Evolutionary conservation across 768 basidiomycete genomes (phyloP), one percentile per base, ranked within the genome.

Genomic region (Phanerochaete carnosa): DNA sequence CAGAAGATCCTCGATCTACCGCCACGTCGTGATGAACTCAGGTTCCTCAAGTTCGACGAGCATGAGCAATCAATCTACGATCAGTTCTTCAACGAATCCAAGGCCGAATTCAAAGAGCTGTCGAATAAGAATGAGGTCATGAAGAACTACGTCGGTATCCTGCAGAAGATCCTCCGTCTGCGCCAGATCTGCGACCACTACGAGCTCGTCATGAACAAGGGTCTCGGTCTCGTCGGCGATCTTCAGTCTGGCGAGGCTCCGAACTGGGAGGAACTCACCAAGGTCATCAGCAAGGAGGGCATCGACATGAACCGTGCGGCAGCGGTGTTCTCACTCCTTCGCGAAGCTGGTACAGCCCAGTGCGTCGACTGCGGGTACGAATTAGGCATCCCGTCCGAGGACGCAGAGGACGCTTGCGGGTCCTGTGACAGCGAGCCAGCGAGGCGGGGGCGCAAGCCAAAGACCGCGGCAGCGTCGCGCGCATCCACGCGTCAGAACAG

Each of bases 181-280:
- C 90, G 97, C 57, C 96, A 98, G 77, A 98, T 98, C 52, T 99
- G 97, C 74, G 95, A 98, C 70, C 96, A 99, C 74, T 92, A 84
- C 66, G 93, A 94, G 68, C 82, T 98, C 35, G 90, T 98, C 3
- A 66, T 64, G 61, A 64, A 69, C 62, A 82, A 89, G 68, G 87
- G 86, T 45, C 89, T 91, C 68, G 83, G 78, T 51, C 70, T 72
- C 3, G 56, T 69, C 11, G 79, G 76, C 59, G 80, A 81, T 29
- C 68, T 71, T 30, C 78, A 78, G 68, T 63, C 67, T 53, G 79
- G 79, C 30, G 87, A 88, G 35, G 68, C 74, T 54, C 76, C 76
- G 47, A 85, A 87, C 30, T 94, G 93, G 67, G 92, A 95, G 67
- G 89, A 93, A 55, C 83, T 94, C 26, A 80, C 89, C 4, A 80